Conservation (phyloP, 768 basidiomycete species). For the Xerocomellus dryophilus region DNA sequence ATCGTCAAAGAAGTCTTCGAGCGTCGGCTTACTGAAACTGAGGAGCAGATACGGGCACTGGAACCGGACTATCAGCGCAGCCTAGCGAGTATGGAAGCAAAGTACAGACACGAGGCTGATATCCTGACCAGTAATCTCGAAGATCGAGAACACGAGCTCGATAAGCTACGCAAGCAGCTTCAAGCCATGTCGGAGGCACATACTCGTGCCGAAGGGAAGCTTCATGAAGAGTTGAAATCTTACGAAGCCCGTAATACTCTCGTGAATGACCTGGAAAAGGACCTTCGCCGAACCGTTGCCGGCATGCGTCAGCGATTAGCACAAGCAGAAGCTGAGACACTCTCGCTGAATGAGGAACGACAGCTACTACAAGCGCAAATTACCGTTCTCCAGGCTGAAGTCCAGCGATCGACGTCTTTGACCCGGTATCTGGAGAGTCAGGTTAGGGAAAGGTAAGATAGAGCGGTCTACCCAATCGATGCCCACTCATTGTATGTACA, state of each 20-base stretch:
- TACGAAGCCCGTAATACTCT: constrained; percentile 26
- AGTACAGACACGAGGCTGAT: constrained; percentile 30
- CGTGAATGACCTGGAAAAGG: constrained; percentile 34
- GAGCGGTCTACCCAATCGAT: background rate
- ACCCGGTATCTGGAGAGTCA: constrained; percentile 62
- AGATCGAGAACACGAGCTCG: constrained; percentile 35
- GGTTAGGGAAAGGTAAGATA: constrained; percentile 55
- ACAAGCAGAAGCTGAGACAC: constrained; percentile 36
- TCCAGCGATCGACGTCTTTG: constrained; percentile 61
- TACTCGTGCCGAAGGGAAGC: constrained; percentile 30
- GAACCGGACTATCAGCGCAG: constrained; percentile 26
- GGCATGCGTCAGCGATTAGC: constrained; percentile 41
- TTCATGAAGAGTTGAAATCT: constrained; percentile 24
- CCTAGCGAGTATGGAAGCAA: constrained; percentile 32
- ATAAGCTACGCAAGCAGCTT: constrained; percentile 37
- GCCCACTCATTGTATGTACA: constrained; percentile 26
- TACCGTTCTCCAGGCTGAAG: constrained; percentile 60
- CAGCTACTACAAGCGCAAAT: constrained; percentile 49
- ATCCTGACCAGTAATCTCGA: constrained; percentile 39
- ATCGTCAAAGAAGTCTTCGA: constrained; percentile 31
- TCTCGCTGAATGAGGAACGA: constrained; percentile 49
- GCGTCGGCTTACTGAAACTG: constrained; percentile 24
- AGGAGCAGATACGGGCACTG: constrained; percentile 22
- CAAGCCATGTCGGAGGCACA: constrained; percentile 38
- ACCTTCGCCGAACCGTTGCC: constrained; percentile 37